phyloP scores from a whole-genome alignment of 1,139 yeast species.

The Saccharomyces hybrid region DNA sequence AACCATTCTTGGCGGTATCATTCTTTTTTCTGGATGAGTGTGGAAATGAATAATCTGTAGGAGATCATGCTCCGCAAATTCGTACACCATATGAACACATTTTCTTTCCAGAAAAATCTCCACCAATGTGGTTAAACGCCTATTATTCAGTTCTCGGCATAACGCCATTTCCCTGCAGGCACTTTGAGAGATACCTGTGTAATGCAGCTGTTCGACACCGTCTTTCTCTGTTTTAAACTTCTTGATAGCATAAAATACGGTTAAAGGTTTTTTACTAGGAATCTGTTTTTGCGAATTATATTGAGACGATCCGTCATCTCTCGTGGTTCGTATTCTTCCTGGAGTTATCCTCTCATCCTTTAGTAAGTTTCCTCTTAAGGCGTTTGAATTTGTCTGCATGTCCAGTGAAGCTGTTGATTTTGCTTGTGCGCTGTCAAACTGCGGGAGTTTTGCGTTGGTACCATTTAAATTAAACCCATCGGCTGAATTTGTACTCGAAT shows the following conservation, averaged over 20 bases:
- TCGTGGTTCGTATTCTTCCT: constrained; percentile 1
- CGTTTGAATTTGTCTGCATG: background rate
- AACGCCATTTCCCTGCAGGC: constrained; percentile 95
- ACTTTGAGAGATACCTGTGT: constrained; percentile 92
- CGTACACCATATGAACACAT: constrained; percentile 89
- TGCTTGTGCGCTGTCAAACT: background rate
- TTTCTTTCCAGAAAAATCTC: constrained; percentile 88
- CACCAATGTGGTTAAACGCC: constrained; percentile 68
- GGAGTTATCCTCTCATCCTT: background rate
- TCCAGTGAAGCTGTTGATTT: background rate
- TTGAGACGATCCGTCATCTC: constrained; percentile 1
- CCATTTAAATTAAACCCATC: background rate
- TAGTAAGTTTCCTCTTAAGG: background rate
- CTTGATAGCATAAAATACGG: constrained; percentile 64
- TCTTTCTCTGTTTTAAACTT: constrained; percentile 92
- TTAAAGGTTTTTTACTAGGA: constrained; percentile 13
- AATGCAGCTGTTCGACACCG: constrained; percentile 75
- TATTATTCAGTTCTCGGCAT: constrained; percentile 78
- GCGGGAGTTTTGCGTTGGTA: background rate
- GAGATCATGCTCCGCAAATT: constrained; percentile 91
- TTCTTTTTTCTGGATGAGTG: constrained; percentile 76
- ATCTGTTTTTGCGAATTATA: constrained; percentile 2
- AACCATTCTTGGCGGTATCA: constrained; percentile 68
- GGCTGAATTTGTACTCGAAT: background rate
- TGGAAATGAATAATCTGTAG: constrained; percentile 90